Conservation (phyloP, 2,329 filamentous ascomycete species). For the Paecilomyces niveus region DNA sequence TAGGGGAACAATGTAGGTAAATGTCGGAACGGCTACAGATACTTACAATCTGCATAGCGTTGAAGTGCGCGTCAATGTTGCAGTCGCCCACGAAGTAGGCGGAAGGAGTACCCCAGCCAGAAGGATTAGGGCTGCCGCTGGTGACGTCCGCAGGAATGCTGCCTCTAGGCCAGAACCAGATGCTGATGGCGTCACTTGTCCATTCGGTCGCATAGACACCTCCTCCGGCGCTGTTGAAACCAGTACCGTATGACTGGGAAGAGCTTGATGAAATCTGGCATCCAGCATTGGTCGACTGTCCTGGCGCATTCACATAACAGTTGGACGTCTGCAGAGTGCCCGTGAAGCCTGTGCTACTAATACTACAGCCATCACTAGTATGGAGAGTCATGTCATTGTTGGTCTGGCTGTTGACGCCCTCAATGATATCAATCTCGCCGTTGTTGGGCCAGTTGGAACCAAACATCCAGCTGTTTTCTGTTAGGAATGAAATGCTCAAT, state of each 20-base stretch:
- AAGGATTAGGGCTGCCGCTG: conserved; percentile 55
- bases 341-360: conserved; percentile 44
- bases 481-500: conserved; percentile 4
- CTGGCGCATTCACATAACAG: conserved; percentile 48
- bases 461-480: conserved; percentile 43
- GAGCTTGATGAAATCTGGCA: conserved; percentile 51
- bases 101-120: conserved; percentile 60
- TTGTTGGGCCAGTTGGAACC: conserved; percentile 62
- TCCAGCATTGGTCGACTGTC: conserved; percentile 45
- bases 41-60: conserved; percentile 58
- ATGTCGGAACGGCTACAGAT: neutral
- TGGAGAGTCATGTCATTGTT: conserved; percentile 61
- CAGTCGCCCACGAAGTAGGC: conserved; percentile 66
- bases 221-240: conserved; percentile 63
- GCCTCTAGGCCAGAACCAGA: conserved; percentile 76
- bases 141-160: conserved; percentile 58
- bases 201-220: conserved; percentile 72
- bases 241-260: conserved; percentile 53
- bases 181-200: conserved; percentile 61
- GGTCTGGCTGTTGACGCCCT: conserved; percentile 61
- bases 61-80: conserved; percentile 64
- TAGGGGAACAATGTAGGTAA: neutral
- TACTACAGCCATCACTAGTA: conserved; percentile 54
- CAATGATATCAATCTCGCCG: conserved; percentile 75
- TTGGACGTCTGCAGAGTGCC: conserved; percentile 45